These are phyloP conservation scores for Fraxinus sp. DNA, from an alignment of 305 asterid genomes.

Conservation along the genomic window DNA sequence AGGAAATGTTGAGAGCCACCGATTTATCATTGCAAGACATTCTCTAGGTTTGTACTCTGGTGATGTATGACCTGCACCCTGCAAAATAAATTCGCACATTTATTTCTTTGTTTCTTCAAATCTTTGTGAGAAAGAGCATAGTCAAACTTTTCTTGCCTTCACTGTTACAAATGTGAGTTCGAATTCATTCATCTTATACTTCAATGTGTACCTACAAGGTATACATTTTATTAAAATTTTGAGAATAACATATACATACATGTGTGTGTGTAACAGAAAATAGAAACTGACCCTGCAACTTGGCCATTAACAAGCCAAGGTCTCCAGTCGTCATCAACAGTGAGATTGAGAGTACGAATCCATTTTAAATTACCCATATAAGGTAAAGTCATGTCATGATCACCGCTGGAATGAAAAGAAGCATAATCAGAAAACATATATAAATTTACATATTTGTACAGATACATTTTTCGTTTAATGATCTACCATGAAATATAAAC, in stretches of 20 bases:
- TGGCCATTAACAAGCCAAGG: slow-evolving; percentile 41
- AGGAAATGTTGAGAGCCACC: slow-evolving; percentile 24
- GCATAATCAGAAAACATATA: neutral
- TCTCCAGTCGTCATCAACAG: slow-evolving; percentile 33
- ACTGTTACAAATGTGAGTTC: slow-evolving; percentile 31
- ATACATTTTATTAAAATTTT: too few relatives aligned
- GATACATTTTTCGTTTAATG: neutral
- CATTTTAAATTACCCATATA: slow-evolving; percentile 37
- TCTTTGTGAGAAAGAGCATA: neutral
- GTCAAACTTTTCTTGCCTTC: slow-evolving; percentile 22
- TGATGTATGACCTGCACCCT: slow-evolving; percentile 41
- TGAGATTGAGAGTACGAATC: slow-evolving; percentile 35
- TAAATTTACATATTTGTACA: neutral
- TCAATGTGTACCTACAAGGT: slow-evolving; percentile 25
- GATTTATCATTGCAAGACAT: slow-evolving; percentile 32
- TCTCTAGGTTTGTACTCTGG: slow-evolving; percentile 33
- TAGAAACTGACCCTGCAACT: slow-evolving; percentile 36
- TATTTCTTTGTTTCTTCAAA: neutral
- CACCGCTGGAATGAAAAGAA: slow-evolving; percentile 31
- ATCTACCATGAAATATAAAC: neutral
- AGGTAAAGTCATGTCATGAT: slow-evolving; percentile 37
- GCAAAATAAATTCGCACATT: slow-evolving; percentile 11
- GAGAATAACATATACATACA: too few relatives aligned
- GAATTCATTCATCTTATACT: neutral
- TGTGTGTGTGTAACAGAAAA: too few relatives aligned